These are phyloP conservation scores for Tolypocladium paradoxum DNA, from an alignment of 2,329 filamentous ascomycete genomes.

Conservation along the genomic window DNA sequence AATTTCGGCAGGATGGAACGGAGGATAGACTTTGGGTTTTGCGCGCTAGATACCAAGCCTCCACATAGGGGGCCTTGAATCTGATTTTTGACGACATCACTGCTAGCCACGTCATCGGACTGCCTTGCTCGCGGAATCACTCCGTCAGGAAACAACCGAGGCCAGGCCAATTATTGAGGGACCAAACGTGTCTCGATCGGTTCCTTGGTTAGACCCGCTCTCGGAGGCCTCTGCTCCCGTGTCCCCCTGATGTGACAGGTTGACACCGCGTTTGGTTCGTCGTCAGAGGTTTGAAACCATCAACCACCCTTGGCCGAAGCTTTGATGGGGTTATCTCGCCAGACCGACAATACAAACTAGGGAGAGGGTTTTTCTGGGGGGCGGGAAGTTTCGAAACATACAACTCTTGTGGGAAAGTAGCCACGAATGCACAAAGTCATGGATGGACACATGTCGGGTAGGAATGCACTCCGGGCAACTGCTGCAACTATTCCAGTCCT, in stretches of 20 bases:
- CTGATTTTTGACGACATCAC: background rate
- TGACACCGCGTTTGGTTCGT: background rate
- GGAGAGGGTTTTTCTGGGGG: too few species aligned
- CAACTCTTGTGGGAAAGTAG: background rate
- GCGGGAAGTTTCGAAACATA: background rate
- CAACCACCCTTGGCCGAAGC: background rate
- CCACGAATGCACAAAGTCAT: background rate
- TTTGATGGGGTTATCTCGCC: background rate
- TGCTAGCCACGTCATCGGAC: background rate
- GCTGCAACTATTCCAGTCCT: background rate
- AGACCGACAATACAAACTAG: background rate
- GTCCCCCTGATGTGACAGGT: background rate
- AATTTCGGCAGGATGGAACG: background rate
- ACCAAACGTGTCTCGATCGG: background rate
- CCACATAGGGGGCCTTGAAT: background rate
- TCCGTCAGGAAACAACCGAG: background rate
- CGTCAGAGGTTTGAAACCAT: background rate
- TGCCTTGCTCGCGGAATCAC: background rate
- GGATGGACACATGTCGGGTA: background rate
- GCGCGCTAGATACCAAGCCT: background rate
- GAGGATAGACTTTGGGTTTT: background rate
- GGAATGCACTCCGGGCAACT: background rate
- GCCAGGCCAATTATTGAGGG: background rate
- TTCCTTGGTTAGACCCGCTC: background rate
- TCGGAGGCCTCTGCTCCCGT: background rate